Evolutionary conservation across 2,329 filamentous ascomycete genomes (phyloP), one percentile per base, ranked within the genome.

Genomic region (Exophiala sideris): DNA sequence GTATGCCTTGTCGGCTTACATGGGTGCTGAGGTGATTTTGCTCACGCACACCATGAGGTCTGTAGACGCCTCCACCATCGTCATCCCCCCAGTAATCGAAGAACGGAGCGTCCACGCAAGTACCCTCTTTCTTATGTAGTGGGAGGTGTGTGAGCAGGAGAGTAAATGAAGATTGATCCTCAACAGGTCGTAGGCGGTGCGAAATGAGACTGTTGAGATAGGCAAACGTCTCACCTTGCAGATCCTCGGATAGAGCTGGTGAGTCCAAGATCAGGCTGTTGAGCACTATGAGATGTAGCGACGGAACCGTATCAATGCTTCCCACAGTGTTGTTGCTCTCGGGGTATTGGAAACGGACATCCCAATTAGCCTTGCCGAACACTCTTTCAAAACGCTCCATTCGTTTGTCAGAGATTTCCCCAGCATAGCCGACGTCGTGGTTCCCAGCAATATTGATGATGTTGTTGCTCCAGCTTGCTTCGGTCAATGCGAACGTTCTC

Each of bases 251-350:
- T 36, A 82, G 76, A 3, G 87, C 89, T 0, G 94, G 94, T 0
- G 85, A 88, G 70, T 99, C 94, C 35, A 99, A 82, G 65, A 95
- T 95, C 82, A 99, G 90, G 51, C 89, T 86, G 71, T 99, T 99
- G 60, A 99, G 79, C 34, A 95, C 82, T 29, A 97, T 76, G 52
- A 99, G 77, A 61, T 92, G 87, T 42, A 99, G 75, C 58, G 89
- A 85, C 80, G 60, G 72, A 21, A 59, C n/a, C 8, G 54, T 38
- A 21, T 50, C 24, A 18, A 16, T 32, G 24, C 24, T 44, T 3
- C 52, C 20, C 1, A 44, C 38, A 6, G 55, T 45, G 11, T 40
- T 46, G 39, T 55, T 42, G 5, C 16, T 18, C 21, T 35, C 71
- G 62, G 50, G 82, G 79, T 56, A 87, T 68, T 69, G 67, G 83